Base-by-base conservation (phyloP, 1,139 yeast species). In the Hansenula sp. region DNA sequence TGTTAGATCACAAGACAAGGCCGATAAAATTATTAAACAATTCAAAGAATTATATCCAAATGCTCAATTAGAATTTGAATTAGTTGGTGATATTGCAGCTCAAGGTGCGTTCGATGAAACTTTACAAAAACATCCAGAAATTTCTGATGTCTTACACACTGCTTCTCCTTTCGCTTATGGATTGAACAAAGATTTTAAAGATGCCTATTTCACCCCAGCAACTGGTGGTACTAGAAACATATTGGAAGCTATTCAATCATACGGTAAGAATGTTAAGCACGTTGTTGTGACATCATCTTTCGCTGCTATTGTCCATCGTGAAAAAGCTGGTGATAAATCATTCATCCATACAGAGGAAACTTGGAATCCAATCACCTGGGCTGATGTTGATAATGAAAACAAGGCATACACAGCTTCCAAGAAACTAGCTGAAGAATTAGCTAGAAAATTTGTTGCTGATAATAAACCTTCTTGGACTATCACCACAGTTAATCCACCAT, bases 241-340 rank as follows among this genome's bases (percentile, higher is more conserved):
- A 27, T 60, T 76, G 40, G 56, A 59, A 15, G 66, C 77, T 4
- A 66, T 72, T 41, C 58, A 64, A 47, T 52, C 61, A 25, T 55
- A 61, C 49, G 79, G 72, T 4, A 70, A 73, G 6, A 66, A 69
- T 25, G 72, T 77, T 40, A 69, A 66, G 38, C 64, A 67, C 24
- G 70, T 77, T 24, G 79, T 77, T 19, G 59, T 76, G 30, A 78
- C 83, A 1, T 76, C 82, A 0, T 74, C 81, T 2, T 70, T 65
- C 54, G 79, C 79, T 12, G 69, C 81, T 1, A 65, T 70, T 66
- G 52, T 79, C 77, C 11, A 69, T 80, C 0, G 64, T 72, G 45
- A 49, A 28, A 48, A 59, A 39, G 52, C 53, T 5, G 51, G 52
- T 18, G 63, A 59, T 31, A 57, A 57, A 12, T 52, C 57, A 5